Conservation (phyloP, 805 yeast genomes). For the Myxozyma nipponensis region DNA sequence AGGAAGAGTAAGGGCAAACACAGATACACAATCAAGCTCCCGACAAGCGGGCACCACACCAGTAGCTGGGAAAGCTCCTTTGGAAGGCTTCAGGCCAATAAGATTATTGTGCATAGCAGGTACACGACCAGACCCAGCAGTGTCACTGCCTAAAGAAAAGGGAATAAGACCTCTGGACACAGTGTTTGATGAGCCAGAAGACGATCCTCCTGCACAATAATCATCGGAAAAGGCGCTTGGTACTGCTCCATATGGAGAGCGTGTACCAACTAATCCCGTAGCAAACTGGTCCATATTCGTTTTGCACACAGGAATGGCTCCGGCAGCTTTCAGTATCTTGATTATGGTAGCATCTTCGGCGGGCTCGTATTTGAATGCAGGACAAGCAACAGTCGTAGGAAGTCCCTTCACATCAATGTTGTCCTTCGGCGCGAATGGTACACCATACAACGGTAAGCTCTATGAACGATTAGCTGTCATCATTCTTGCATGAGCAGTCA, state of each 20-base stretch:
- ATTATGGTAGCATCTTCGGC: constrained; percentile 72
- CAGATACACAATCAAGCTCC: constrained; percentile 86
- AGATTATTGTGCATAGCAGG: constrained; percentile 96
- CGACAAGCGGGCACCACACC: constrained; percentile 99
- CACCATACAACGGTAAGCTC: constrained; percentile 71
- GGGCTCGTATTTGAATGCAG: constrained; percentile 70
- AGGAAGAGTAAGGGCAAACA: constrained; percentile 67
- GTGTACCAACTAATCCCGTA: constrained; percentile 91
- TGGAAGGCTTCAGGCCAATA: constrained; percentile 88
- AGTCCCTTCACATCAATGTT: constrained; percentile 83
- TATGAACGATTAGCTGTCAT: constrained; percentile 11
- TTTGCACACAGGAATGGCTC: constrained; percentile 90
- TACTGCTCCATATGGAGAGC: constrained; percentile 92
- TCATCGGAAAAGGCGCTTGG: constrained; percentile 68
- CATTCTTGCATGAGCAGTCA: no score
- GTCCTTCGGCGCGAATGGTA: constrained; percentile 92
- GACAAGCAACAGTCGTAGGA: constrained; percentile 95
- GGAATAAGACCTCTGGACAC: constrained; percentile 90
- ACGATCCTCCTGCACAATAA: constrained; percentile 92
- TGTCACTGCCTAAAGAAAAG: constrained; percentile 86
- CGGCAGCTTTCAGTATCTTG: constrained; percentile 69
- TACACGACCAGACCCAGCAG: constrained; percentile 97
- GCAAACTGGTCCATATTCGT: constrained; percentile 97
- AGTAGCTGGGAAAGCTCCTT: constrained; percentile 74
- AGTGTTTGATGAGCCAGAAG: constrained; percentile 88